Percentiles rank a stretch among this genome's conserved stretches.
phyloP scores from a whole-genome alignment of 1,284 basidiomycete genomes.

The Inonotus hispidus region DNA sequence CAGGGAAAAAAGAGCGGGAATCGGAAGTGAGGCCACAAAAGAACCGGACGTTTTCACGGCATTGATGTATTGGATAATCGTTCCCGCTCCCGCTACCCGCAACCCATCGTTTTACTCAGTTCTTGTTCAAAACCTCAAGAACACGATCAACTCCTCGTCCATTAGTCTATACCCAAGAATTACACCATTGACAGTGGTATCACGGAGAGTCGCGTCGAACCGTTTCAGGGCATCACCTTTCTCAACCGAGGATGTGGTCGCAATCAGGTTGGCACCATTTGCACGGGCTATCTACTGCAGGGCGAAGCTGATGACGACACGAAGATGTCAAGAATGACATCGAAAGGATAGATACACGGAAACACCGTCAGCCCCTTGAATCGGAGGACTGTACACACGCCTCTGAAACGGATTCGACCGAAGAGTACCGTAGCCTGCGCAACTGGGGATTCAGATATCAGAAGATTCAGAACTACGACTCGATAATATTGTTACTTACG shows the following conservation, averaged over 20 bases:
- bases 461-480: too few relatives aligned
- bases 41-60: constrained; percentile 38
- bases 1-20: too few relatives aligned
- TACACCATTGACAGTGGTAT: too few relatives aligned
- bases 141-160: constrained; percentile 53
- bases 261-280: constrained; percentile 52
- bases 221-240: constrained; percentile 45
- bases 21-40: too few relatives aligned
- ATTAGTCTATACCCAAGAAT: constrained; percentile 30
- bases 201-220: constrained; percentile 45
- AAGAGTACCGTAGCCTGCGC: constrained; percentile 42
- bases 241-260: constrained; percentile 55
- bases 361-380: constrained; percentile 55
- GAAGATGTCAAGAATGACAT: background rate
- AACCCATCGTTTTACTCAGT: background rate
- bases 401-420: constrained; percentile 36
- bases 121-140: constrained; percentile 39
- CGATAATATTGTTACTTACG: too few relatives aligned
- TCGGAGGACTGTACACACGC: constrained; percentile 43
- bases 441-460: too few relatives aligned
- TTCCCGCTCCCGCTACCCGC: constrained; percentile 49
- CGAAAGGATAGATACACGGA: constrained; percentile 35
- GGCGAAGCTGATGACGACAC: constrained; percentile 43
- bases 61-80: constrained; percentile 40
- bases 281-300: constrained; percentile 52